Conservation (phyloP, 495 filamentous ascomycete species). For the Astrothelium subdiscretum region DNA sequence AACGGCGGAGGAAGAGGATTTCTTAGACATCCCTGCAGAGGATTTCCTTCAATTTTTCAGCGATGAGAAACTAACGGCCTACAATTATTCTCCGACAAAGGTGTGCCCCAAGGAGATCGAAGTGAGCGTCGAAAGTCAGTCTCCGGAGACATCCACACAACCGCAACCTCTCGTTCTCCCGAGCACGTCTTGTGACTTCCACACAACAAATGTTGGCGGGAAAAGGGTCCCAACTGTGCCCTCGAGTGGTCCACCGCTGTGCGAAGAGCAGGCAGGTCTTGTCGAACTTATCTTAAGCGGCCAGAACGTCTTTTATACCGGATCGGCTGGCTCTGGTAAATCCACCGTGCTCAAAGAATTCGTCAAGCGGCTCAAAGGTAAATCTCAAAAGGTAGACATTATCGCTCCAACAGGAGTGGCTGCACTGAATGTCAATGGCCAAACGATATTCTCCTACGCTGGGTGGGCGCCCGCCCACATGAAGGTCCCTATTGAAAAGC, state of each 20-base stretch:
- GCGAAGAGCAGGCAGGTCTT: conserved; percentile 35
- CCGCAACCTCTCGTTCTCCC: too few species aligned
- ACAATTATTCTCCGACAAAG: too few species aligned
- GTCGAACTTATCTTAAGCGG: conserved; percentile 38
- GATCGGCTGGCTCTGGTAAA: conserved; percentile 50
- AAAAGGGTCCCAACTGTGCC: not conserved
- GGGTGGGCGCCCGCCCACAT: conserved; percentile 37
- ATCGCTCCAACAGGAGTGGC: conserved; percentile 46
- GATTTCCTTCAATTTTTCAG: too few species aligned
- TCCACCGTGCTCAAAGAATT: conserved; percentile 44
- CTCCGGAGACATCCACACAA: too few species aligned
- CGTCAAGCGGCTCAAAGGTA: conserved; percentile 24
- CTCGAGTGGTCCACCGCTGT: conserved; percentile 15
- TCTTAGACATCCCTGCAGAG: too few species aligned
- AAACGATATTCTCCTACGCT: conserved; percentile 42
- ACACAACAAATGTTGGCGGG: too few species aligned
- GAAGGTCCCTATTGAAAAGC: conserved; percentile 17
- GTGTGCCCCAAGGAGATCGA: too few species aligned
- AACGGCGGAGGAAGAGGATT: too few species aligned
- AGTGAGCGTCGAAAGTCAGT: too few species aligned
- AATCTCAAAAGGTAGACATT: conserved; percentile 34
- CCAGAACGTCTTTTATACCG: conserved; percentile 50
- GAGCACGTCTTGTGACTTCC: too few species aligned
- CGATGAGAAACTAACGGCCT: too few species aligned
- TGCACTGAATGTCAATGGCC: conserved; percentile 41